Conservation (phyloP, 2,329 filamentous ascomycete species). For the Sordariomycetes sp. region DNA sequence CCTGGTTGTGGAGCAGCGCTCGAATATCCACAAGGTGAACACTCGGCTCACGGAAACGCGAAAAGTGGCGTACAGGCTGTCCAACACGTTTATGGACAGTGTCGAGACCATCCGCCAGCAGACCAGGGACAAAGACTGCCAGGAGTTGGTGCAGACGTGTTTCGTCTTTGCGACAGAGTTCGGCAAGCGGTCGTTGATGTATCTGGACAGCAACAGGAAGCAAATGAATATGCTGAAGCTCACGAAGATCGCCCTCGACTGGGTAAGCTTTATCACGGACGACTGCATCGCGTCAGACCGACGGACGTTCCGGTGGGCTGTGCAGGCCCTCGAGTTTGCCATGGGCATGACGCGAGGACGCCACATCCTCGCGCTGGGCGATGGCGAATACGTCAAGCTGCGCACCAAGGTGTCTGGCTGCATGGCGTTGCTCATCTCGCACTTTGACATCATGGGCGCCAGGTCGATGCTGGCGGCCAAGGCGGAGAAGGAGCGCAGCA, state of each 20-base stretch:
- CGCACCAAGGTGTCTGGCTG: constrained; percentile 88
- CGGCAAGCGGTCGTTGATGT: constrained; percentile 83
- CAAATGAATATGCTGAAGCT: constrained; percentile 97
- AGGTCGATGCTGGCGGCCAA: constrained; percentile 87
- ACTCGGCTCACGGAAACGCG: constrained; percentile 86
- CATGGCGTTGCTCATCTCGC: constrained; percentile 94
- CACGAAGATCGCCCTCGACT: constrained; percentile 85
- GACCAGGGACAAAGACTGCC: constrained; percentile 73
- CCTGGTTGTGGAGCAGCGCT: constrained; percentile 81
- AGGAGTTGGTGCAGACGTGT: constrained; percentile 94
- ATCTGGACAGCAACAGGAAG: constrained; percentile 90
- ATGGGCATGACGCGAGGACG: constrained; percentile 95
- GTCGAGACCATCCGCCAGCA: constrained; percentile 88
- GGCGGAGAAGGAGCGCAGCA: constrained; percentile 71
- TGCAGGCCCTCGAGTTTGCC: constrained; percentile 87
- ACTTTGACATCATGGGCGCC: constrained; percentile 98
- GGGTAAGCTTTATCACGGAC: constrained; percentile 96
- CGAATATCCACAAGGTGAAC: constrained; percentile 89
- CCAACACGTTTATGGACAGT: constrained; percentile 97
- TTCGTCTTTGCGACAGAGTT: constrained; percentile 99
- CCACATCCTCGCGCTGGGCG: constrained; percentile 82
- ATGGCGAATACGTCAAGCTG: constrained; percentile 75
- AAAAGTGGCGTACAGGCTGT: constrained; percentile 90
- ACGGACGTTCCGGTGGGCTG: constrained; percentile 95
- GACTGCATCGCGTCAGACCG: constrained; percentile 90